A percentile compares a stretch with the other conserved stretches of the same genome.
These are phyloP conservation scores for Cryphonectria radicalis DNA, from an alignment of 2,329 filamentous ascomycete species.

Conservation along the genomic window DNA sequence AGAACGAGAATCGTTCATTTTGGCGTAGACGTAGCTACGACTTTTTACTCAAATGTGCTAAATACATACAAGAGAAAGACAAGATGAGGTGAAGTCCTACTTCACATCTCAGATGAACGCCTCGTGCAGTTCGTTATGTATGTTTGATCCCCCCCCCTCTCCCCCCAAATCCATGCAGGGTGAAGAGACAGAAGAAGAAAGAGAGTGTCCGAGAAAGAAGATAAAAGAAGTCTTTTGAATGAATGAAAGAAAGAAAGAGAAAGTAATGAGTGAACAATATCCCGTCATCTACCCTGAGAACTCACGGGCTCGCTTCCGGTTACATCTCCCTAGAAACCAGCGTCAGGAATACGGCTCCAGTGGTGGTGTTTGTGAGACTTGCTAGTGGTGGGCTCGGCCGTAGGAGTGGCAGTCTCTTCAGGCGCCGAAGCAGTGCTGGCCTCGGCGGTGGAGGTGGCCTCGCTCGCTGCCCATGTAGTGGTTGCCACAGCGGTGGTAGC, in stretches of 20 bases:
- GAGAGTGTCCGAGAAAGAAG: neutral
- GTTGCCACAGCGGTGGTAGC: neutral
- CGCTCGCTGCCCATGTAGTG: neutral
- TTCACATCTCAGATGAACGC: neutral
- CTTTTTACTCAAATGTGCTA: neutral
- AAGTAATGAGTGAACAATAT: neutral
- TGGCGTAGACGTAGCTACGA: neutral
- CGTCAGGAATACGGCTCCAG: neutral
- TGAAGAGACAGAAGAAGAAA: neutral
- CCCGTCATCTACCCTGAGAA: neutral
- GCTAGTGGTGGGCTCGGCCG: neutral
- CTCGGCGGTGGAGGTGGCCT: neutral
- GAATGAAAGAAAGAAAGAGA: neutral
- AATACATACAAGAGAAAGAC: neutral
- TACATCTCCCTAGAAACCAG: neutral
- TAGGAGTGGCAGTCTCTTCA: neutral
- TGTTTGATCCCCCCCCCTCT: neutral
- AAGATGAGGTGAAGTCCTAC: neutral
- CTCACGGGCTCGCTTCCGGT: neutral
- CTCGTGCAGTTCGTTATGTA: neutral
- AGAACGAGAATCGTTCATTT: neutral
- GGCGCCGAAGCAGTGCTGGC: neutral
- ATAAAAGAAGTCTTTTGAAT: neutral
- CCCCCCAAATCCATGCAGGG: neutral
- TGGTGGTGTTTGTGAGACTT: constrained; percentile 5